Base-by-base conservation (phyloP, 805 yeast genomes). In the Candida gorgasii region DNA sequence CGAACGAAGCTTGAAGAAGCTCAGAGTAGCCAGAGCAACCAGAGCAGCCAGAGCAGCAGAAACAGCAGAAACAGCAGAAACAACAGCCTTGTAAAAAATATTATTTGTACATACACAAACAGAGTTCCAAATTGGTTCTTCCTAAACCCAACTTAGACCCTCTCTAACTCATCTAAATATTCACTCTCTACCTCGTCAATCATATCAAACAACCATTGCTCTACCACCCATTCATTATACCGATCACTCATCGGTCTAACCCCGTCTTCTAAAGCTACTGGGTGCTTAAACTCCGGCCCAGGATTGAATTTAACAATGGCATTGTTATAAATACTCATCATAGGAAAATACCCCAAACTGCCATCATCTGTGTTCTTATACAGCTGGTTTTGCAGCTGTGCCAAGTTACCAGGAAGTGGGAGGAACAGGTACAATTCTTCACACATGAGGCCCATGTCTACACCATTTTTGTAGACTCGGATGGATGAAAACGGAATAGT, bases 271-370 rank as follows among this genome's bases (percentile, higher is more conserved):
- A n/a, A n/a, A n/a, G n/a, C n/a, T n/a, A 53, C 70, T 8, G 18
- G 15, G 16, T 22, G 12, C 46, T 71, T 69, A 51, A 89, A 76
- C 9, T 80, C 70, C 0, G 88, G 84, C 0, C 89, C 86, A 2
- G 88, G 72, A 48, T 86, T 81, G 43, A 92, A 60, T 45, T 76
- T 69, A 4, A 87, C 95, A 8, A 76, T 67, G 0, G 98, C 98
- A 2, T 84, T 84, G 50, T 79, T 80, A 58, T 79, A 93, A 18
- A 85, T 86, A 42, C 96, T 86, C 24, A 88, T 73, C 68, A 89
- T 87, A 1, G 99, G 98, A 63, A 82, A 93, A 59, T 93, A 93
- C 0, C 98, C 99, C 42, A 89, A 64, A 32, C 79, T 68, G 0
- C 96, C 96, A 58, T 93, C 97, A 58, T 93, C 95, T 53, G 78